A percentile compares a stretch with the other conserved stretches of the same genome.
Conservation (phyloP, 1,284 basidiomycete species). For the Exobasidium cylindrosporum region DNA sequence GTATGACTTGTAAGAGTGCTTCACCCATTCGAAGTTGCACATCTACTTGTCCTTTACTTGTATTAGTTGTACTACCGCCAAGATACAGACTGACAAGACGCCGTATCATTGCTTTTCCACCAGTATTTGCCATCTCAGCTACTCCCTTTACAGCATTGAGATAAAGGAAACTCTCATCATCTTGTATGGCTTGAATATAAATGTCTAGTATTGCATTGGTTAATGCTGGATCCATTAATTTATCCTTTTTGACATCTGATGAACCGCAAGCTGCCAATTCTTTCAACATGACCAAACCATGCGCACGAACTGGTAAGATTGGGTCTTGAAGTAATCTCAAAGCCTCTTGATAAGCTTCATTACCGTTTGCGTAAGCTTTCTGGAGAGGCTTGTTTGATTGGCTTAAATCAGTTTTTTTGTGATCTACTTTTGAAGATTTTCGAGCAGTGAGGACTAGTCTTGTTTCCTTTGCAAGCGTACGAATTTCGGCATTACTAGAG, state of each 20-base stretch:
- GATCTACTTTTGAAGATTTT: conserved; percentile 31
- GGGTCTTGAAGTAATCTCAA: conserved; percentile 84
- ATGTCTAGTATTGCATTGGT: conserved; percentile 80
- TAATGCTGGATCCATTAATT: conserved; percentile 56
- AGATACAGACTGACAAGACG: conserved; percentile 38
- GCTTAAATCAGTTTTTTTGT: conserved; percentile 32
- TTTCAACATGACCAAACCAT: conserved; percentile 62
- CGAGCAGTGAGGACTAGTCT: conserved; percentile 74
- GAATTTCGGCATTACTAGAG: conserved; percentile 45
- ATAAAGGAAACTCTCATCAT: conserved; percentile 92
- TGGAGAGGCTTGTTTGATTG: conserved; percentile 28
- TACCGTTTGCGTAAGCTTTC: conserved; percentile 40
- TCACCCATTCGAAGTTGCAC: conserved; percentile 79
- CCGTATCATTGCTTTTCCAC: conserved; percentile 26
- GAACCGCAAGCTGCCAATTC: conserved; percentile 31
- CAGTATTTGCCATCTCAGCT: conserved; percentile 58
- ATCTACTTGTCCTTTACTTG: conserved; percentile 82
- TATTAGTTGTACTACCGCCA: conserved; percentile 68
- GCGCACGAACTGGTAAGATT: conserved; percentile 88
- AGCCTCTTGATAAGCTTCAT: conserved; percentile 71
- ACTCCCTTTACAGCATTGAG: conserved; percentile 88
- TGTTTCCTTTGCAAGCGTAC: conserved; percentile 70
- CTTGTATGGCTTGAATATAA: conserved; percentile 78
- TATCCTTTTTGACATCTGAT: conserved; percentile 61
- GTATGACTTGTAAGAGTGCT: conserved; percentile 75